Evolutionary conservation across 2,329 filamentous ascomycete species (phyloP), one percentile per base, ranked within the genome.

Genomic region (Aspergillus spinulosporus): DNA sequence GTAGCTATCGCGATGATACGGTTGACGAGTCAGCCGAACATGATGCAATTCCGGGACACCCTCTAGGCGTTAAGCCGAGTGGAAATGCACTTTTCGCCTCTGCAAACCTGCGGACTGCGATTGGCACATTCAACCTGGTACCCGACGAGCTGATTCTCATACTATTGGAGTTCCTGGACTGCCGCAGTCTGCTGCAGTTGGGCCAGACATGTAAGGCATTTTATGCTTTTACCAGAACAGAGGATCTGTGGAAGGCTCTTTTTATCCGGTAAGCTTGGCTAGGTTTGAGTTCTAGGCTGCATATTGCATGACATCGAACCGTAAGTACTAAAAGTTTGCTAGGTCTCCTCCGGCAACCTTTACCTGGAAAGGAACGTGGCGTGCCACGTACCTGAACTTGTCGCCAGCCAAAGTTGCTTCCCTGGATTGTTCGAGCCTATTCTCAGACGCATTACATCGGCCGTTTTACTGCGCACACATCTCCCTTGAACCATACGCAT

Each of bases 391-490:
- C 65, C 80, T 96, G 39, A 80, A 81, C 36, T 77, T 90, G 11
- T 77, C 80, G 0, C 71, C 79, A 11, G 72, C 74, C 12, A 76
- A 80, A 56, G 78, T 83, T 47, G 80, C 84, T 37, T 78, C 74
- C 9, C 77, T 96, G 36, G 82, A 88, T 64, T 96, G 92, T 74
- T 82, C 82, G 50, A 84, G 86, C 65, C 85, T 97, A 50, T 97
- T 90, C 73, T 97, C 93, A 11, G 93, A 99, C 73, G 86, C 89
- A 5, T 81, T 97, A 26, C 90, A 97, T 73, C 85, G 92, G 7
- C 93, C 93, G 0, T 97, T 95, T 71, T 88, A 90, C 64, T 97
- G 93, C 76, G 88, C 90, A 45, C 85, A 96, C 68, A 86, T 92
- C 31, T 74, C 82, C 1, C 76, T 96, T 40, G 72, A 77, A 5